Evolutionary conservation across 176 grass and related monocot species (phyloP).

Genomic region (Aegilops umbellulata): DNA sequence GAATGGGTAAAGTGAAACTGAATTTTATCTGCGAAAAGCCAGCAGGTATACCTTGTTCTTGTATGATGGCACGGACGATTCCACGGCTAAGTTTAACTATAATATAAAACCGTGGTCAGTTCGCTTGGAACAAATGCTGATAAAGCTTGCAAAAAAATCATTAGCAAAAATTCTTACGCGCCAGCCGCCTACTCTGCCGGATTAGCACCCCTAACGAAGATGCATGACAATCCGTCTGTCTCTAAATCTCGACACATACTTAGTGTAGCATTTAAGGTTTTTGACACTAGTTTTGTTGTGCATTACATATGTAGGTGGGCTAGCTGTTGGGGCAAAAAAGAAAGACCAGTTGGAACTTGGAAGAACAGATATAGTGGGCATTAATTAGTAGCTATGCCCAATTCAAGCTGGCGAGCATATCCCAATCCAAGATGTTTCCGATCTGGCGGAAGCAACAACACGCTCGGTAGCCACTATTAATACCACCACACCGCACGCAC

Average conservation of each 20-base stretch:
- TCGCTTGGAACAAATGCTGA: not conserved
- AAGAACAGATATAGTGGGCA: not conserved
- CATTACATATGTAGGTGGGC: too few species aligned
- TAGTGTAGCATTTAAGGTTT: not conserved
- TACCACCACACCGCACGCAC: not conserved
- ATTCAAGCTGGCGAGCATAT: not conserved
- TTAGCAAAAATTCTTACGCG: too few species aligned
- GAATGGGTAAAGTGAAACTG: not conserved
- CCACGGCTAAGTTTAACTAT: not conserved
- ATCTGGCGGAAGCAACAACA: not conserved
- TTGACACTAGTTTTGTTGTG: not conserved
- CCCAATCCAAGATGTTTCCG: not conserved
- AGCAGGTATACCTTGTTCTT: not conserved
- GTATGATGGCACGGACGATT: not conserved
- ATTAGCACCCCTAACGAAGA: too few species aligned
- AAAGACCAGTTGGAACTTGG: not conserved
- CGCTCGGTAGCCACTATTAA: too few species aligned
- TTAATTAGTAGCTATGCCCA: not conserved
- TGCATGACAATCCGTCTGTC: not conserved
- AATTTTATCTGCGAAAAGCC: not conserved
- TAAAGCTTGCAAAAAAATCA: not conserved
- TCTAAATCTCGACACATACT: not conserved
- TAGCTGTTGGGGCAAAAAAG: too few species aligned
- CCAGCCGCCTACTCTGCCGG: too few species aligned
- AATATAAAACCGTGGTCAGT: not conserved